phyloP scores from a whole-genome alignment of 345 rosid genomes.

The Anacardium occidentale region DNA sequence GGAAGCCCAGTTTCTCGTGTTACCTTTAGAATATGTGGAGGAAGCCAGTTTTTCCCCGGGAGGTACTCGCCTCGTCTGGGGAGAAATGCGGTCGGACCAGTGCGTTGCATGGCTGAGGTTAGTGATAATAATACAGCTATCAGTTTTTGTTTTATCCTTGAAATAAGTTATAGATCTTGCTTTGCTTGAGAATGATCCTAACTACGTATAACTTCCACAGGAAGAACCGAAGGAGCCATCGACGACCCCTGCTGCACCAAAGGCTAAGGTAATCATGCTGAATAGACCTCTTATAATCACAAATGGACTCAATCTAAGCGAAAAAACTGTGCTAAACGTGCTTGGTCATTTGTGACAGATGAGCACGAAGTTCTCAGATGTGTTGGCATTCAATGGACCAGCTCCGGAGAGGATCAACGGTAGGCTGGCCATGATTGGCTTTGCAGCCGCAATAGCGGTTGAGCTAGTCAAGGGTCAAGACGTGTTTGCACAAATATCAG shows the following conservation, averaged over 20 bases:
- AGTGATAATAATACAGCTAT: background rate
- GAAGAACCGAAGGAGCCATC: background rate
- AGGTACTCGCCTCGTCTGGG: conserved; percentile 18
- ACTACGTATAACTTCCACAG: background rate
- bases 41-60: conserved; percentile 23
- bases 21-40: conserved; percentile 21
- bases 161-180: background rate
- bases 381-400: conserved; percentile 77
- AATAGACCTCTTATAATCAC: no score
- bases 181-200: background rate
- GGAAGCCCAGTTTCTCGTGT: conserved; percentile 32
- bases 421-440: conserved; percentile 84
- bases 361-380: conserved; percentile 56
- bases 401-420: conserved; percentile 94
- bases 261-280: conserved; percentile 18
- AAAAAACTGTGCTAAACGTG: no score
- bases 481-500: conserved; percentile 53
- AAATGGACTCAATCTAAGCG: no score
- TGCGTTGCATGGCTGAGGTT: conserved; percentile 53
- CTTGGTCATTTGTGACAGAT: conserved; percentile 19
- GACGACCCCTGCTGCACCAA: conserved; percentile 21
- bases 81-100: conserved; percentile 27
- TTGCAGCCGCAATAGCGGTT: conserved; percentile 65
- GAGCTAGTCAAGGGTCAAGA: conserved; percentile 69
- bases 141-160: background rate